Evolutionary conservation across 2,329 filamentous ascomycete species (phyloP), one percentile per base, ranked within the genome.

Genomic region (Arthrinium puccinioides): DNA sequence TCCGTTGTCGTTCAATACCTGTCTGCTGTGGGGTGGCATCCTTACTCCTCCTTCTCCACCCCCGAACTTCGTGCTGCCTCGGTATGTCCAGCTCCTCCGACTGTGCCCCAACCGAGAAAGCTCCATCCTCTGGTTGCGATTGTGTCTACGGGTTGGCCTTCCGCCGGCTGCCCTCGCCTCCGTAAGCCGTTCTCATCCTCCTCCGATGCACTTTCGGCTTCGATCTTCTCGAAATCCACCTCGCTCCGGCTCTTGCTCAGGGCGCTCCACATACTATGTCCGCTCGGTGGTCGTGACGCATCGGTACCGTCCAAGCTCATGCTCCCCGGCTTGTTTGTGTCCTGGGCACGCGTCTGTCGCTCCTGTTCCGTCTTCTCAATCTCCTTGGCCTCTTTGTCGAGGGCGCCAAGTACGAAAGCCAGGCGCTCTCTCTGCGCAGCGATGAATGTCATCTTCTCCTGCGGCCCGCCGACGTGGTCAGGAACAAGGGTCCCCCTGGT

Each of bases 151-250:
- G n/a, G n/a, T n/a, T n/a, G n/a, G n/a, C n/a, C n/a, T n/a, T n/a
- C n/a, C 9, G 25, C 37, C 30, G 39, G 32, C 40, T 52, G 34
- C 42, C 45, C 39, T 42, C 47, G 41, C 43, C 49, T 44, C 43
- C 64, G 48, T 40, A 54, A 42, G 33, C 49, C 44, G 19, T 62
- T 51, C 14, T 50, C 52, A 9, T 50, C 68, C 31, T 76, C 74
- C 52, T 76, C 79, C 19, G 65, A 66, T 9, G 72, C 72, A 51
- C 79, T 82, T 54, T 89, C 84, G 23, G 81, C 79, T 44, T 92
- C 84, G 48, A 94, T 86, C 57, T 87, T 85, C 54, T 94, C 88
- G 54, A 96, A 96, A 50, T 94, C 90, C 15, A 76, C 77, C 56
- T 95, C 88, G 57, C 86, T 94, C 45, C 80, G 79, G 54, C 85